Evolutionary conservation across 768 basidiomycete genomes (phyloP), one percentile per base, ranked within the genome.

Genomic region (Punctularia strigosozonata): DNA sequence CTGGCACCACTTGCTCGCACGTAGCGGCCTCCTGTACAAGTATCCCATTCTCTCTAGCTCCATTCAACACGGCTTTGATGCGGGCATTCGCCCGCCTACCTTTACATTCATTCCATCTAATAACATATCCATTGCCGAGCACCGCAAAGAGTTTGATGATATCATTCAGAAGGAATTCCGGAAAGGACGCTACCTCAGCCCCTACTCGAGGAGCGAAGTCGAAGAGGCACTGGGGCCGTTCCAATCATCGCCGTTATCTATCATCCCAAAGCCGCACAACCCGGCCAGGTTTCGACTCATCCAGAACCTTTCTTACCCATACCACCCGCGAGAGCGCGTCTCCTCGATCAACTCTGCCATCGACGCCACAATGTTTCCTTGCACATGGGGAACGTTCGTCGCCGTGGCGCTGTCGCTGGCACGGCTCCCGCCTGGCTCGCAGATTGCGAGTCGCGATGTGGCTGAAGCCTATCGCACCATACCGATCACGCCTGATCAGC

Each of bases 351-450:
- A 61, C 39, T 49, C 31, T 1, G 8, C n/a, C 4, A 59, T 71
- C 6, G 34, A 61, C 25, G 46, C 63, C 0, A 37, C 50, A 14
- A 10, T 45, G 14, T 57, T 61, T 40, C 68, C 66, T 0, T 65
- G 63, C 49, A 62, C 60, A 0, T 70, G 65, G 67, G 65, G 64
- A 1, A 68, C 65, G 0, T 71, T 71, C 37, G 36, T 46, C 0
- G 49, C 54, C 0, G 41, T 66, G 0, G 58, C 45, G 15, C 40
- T 54, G 13, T 37, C 59, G 18, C 50, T 67, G 0, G 50, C 31
- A 1, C 39, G 46, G 1, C 60, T 69, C 0, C 66, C 66, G 0
- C 61, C 56, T 14, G 57, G 57, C 0, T 61, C 61, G 0, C 56
- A 69, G 45, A 59, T 49, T 0, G 54, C 60, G 0, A 49, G 51